Evolutionary conservation across 192 early-diverging fungal species (phyloP).

Genomic region (Coemansia sp.): DNA sequence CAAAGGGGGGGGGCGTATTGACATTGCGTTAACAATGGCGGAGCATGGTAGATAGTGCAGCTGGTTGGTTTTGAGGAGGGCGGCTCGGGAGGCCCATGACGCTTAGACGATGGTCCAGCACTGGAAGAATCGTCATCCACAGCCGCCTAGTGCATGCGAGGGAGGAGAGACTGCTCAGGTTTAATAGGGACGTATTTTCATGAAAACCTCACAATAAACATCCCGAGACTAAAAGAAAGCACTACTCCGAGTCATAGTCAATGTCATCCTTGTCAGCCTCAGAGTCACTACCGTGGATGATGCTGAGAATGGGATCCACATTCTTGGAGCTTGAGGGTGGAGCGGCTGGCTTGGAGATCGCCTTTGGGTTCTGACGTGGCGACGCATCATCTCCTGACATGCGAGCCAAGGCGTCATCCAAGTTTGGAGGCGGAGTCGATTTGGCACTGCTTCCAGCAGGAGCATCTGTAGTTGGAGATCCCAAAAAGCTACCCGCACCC

Average conservation of each 20-base stretch:
- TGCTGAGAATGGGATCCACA: conserved; percentile 10
- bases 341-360: neutral
- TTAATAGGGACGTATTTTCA: too few species aligned
- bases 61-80: too few species aligned
- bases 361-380: neutral
- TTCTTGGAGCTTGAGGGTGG: neutral
- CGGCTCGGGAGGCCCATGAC: too few species aligned
- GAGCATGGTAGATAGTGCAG: too few species aligned
- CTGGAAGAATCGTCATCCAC: too few species aligned
- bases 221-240: too few species aligned
- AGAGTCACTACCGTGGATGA: conserved; percentile 4
- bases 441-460: neutral
- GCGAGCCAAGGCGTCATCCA: neutral
- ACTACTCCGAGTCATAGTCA: conserved; percentile 12
- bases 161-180: too few species aligned
- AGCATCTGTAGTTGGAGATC: neutral
- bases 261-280: neutral
- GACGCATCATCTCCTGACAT: neutral
- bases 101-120: too few species aligned
- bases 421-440: neutral
- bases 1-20: too few species aligned
- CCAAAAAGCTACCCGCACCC: neutral
- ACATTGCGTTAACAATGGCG: too few species aligned
- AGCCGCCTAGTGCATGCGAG: too few species aligned
- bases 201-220: too few species aligned